Percentiles rank a stretch among this genome's conserved stretches.
Conservation (phyloP, 2,329 filamentous ascomycete genomes). For the Aspergillus unguis region DNA sequence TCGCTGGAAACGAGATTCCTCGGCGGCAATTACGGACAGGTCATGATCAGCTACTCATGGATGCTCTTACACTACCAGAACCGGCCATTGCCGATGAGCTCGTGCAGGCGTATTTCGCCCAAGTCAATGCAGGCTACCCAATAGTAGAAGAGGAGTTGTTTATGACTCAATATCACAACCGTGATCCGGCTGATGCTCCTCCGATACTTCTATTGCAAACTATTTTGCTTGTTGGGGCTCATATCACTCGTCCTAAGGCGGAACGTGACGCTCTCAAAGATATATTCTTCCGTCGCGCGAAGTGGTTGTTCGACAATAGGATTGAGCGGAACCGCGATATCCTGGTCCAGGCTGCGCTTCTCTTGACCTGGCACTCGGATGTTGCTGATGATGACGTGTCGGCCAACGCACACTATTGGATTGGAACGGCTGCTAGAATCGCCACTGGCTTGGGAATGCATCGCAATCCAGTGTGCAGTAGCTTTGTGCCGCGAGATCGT, state of each 20-base stretch:
- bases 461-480: constrained; percentile 41
- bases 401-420: constrained; percentile 53
- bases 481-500: constrained; percentile 40
- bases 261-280: constrained; percentile 47
- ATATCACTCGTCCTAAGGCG: constrained; percentile 43
- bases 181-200: constrained; percentile 45
- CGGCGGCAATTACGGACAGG: constrained; percentile 43
- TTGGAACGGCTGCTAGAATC: constrained; percentile 52
- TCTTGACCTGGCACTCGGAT: constrained; percentile 57
- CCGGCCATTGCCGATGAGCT: constrained; percentile 49
- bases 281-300: constrained; percentile 52
- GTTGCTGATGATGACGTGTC: constrained; percentile 53
- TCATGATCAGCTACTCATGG: constrained; percentile 45
- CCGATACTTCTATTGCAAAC: constrained; percentile 51
- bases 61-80: constrained; percentile 51
- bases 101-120: constrained; percentile 50
- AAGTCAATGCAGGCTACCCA: constrained; percentile 52
- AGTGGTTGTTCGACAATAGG: constrained; percentile 52
- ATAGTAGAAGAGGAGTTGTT: constrained; percentile 53
- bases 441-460: constrained; percentile 56
- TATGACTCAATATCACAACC: constrained; percentile 49
- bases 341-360: constrained; percentile 53
- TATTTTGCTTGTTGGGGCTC: constrained; percentile 52
- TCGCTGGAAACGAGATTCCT: constrained; percentile 44
- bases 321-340: constrained; percentile 54